A percentile compares a stretch with the other conserved stretches of the same genome.
phyloP scores from a whole-genome alignment of 75 land plant genomes.

The Picea sitchensis region DNA sequence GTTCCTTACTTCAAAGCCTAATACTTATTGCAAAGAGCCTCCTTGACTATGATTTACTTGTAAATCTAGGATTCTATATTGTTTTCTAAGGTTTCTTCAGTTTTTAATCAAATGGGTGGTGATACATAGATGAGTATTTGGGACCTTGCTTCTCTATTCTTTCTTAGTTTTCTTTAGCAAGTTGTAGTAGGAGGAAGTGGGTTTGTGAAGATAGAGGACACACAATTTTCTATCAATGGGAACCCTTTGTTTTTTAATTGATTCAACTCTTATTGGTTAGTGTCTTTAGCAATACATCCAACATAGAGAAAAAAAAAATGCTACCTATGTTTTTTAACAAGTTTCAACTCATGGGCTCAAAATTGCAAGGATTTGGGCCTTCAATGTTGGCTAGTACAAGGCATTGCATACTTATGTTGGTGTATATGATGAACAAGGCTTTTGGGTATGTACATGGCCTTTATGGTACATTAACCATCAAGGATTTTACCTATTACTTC shows the following conservation, averaged over 20 bases:
- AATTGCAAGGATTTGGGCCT: slow-evolving; percentile 64
- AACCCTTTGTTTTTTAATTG: slow-evolving; percentile 43
- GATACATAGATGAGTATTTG: neutral
- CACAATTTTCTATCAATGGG: slow-evolving; percentile 41
- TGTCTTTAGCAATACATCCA: slow-evolving; percentile 38
- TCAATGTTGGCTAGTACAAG: slow-evolving; percentile 55
- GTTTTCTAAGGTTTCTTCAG: neutral
- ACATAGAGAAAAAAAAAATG: slow-evolving; percentile 1
- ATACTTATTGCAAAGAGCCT: neutral
- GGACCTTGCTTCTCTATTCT: neutral
- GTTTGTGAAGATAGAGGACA: slow-evolving; percentile 25
- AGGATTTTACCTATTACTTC: no score
- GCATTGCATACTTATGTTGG: slow-evolving; percentile 67
- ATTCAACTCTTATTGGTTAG: slow-evolving; percentile 60
- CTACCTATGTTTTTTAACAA: slow-evolving; percentile 21
- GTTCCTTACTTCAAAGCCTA: no score
- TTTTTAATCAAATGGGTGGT: neutral
- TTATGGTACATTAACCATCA: no score
- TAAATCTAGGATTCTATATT: neutral
- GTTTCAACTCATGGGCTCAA: slow-evolving; percentile 27
- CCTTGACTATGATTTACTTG: no score
- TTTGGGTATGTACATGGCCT: slow-evolving; percentile 35
- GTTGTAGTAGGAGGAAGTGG: neutral
- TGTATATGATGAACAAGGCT: slow-evolving; percentile 55
- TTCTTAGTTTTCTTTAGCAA: neutral